A percentile compares a stretch with the other conserved stretches of the same genome.
Evolutionary conservation across 176 grass and related monocot species (phyloP).

Genomic region (Rhynchospora tenuis): DNA sequence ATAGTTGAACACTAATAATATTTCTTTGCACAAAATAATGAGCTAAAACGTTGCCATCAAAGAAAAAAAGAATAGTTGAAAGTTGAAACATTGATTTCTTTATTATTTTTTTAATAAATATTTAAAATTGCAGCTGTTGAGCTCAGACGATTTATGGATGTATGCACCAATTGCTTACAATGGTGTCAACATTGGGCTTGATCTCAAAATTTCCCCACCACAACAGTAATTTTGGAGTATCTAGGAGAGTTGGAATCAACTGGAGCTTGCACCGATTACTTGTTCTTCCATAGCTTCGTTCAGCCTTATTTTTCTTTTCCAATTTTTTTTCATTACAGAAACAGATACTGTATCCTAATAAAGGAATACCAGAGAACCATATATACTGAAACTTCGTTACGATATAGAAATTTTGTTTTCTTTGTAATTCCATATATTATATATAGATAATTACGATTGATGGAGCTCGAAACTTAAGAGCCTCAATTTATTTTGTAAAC

Average conservation of each 20-base stretch:
- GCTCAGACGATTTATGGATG: constrained; percentile 96
- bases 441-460: not conserved
- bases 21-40: not conserved
- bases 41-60: not conserved
- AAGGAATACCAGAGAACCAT: constrained; percentile 22
- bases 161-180: constrained; percentile 92
- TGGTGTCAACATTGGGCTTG: constrained; percentile 82
- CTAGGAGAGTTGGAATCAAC: constrained; percentile 3
- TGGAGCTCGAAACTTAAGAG: constrained; percentile 6
- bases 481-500: constrained; percentile 4
- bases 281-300: constrained; percentile 10
- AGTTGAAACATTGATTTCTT: not conserved
- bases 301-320: not conserved
- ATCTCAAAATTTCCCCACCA: constrained; percentile 73
- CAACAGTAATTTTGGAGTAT: constrained; percentile 31
- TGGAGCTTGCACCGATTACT: constrained; percentile 7
- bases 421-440: constrained; percentile 15
- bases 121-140: constrained; percentile 50
- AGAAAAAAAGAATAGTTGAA: constrained; percentile 1
- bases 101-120: not conserved
- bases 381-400: not conserved
- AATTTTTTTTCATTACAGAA: constrained; percentile 12
- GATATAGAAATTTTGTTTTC: constrained; percentile 3
- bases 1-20: not conserved
- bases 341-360: constrained; percentile 21